These are phyloP conservation scores for Mycena olivaceomarginata DNA, from an alignment of 768 basidiomycete species.

Conservation along the genomic window DNA sequence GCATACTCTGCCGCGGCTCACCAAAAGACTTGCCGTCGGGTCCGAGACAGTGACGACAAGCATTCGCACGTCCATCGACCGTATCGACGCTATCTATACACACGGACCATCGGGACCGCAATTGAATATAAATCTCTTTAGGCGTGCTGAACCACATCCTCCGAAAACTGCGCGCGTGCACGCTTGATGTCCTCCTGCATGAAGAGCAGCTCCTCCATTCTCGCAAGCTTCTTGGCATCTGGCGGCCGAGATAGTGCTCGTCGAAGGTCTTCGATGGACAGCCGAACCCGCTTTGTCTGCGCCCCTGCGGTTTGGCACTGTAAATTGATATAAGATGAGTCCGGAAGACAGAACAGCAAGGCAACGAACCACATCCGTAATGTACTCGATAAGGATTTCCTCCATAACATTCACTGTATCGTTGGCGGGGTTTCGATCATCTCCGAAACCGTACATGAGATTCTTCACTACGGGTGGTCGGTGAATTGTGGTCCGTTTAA, in stretches of 20 bases:
- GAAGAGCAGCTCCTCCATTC: slow-evolving; percentile 94
- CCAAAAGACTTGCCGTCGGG: slow-evolving; percentile 13
- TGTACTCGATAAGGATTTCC: slow-evolving; percentile 93
- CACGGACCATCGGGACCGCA: slow-evolving; percentile 11
- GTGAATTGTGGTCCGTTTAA: slow-evolving; percentile 36
- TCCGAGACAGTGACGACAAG: slow-evolving; percentile 27
- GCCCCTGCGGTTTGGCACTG: slow-evolving; percentile 87
- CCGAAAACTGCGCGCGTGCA: slow-evolving; percentile 87
- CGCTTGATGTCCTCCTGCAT: slow-evolving; percentile 97
- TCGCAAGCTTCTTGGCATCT: slow-evolving; percentile 94
- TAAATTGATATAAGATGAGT: not conserved
- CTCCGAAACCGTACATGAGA: slow-evolving; percentile 96
- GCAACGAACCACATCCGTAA: slow-evolving; percentile 89
- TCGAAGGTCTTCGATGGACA: slow-evolving; percentile 91
- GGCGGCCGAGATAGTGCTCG: slow-evolving; percentile 87
- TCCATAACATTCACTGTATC: slow-evolving; percentile 96
- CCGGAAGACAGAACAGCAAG: slow-evolving; percentile 8
- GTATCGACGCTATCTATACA: not conserved
- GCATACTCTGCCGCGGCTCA: not conserved
- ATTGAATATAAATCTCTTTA: slow-evolving; percentile 24
- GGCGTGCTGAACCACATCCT: slow-evolving; percentile 55
- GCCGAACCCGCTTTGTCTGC: slow-evolving; percentile 80
- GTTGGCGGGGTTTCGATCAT: slow-evolving; percentile 90
- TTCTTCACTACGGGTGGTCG: slow-evolving; percentile 74
- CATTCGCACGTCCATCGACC: slow-evolving; percentile 10